phyloP scores from a whole-genome alignment of 768 basidiomycete genomes.

The Russula griseocarnosa region DNA sequence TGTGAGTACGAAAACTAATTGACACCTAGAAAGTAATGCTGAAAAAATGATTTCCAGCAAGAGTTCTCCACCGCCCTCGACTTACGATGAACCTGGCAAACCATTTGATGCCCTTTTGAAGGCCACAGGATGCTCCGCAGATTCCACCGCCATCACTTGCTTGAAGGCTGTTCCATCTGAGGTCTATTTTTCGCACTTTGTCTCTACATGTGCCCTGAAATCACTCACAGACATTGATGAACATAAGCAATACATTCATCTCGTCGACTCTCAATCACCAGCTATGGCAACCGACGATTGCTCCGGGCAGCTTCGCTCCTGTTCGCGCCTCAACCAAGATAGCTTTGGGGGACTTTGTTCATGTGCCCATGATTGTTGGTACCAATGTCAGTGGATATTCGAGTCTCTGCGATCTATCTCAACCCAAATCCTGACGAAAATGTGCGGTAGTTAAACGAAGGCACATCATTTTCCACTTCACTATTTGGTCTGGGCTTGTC shows the following conservation, averaged over 20 bases:
- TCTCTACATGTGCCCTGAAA: not conserved
- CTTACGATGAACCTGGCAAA: conserved; percentile 50
- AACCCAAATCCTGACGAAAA: conserved; percentile 39
- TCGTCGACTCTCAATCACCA: conserved; percentile 45
- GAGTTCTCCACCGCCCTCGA: conserved; percentile 45
- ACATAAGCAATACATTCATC: conserved; percentile 48
- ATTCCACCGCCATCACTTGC: conserved; percentile 41
- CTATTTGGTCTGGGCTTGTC: conserved; percentile 41
- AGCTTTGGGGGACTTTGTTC: conserved; percentile 45
- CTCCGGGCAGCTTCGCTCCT: conserved; percentile 45
- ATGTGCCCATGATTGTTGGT: conserved; percentile 48
- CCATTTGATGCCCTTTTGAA: conserved; percentile 47
- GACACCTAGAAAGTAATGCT: not conserved
- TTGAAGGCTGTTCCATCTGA: conserved; percentile 46
- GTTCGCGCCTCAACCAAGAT: conserved; percentile 45
- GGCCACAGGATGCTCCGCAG: conserved; percentile 45
- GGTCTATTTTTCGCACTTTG: conserved; percentile 31
- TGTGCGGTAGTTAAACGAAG: conserved; percentile 48
- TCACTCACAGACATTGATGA: conserved; percentile 41
- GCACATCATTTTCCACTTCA: conserved; percentile 42
- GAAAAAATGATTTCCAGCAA: conserved; percentile 38
- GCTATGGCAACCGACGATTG: conserved; percentile 53
- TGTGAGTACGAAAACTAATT: conserved; percentile 36
- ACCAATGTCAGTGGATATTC: conserved; percentile 43
- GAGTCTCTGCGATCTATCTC: conserved; percentile 44